Conservation (phyloP, 2,329 filamentous ascomycete genomes). For the Exophiala alcalophila region DNA sequence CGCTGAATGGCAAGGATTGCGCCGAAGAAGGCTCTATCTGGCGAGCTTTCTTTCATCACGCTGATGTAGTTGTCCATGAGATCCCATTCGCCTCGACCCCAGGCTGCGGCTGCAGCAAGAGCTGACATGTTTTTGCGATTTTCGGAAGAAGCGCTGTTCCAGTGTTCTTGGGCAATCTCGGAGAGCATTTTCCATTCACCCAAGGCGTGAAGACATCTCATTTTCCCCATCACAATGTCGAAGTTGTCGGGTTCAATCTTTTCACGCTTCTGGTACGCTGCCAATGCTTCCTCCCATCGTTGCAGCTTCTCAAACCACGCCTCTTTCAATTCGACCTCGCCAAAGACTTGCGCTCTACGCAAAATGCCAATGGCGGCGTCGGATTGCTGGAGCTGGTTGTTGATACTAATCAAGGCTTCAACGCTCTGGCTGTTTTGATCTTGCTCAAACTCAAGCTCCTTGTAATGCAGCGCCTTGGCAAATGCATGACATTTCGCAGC, state of each 20-base stretch:
- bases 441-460: constrained; percentile 95
- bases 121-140: constrained; percentile 89
- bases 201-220: constrained; percentile 94
- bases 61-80: constrained; percentile 96
- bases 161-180: constrained; percentile 83
- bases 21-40: constrained; percentile 95
- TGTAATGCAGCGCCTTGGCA: constrained; percentile 97
- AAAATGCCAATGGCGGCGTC: constrained; percentile 98
- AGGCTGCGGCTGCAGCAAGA: constrained; percentile 89
- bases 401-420: constrained; percentile 97
- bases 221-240: constrained; percentile 98
- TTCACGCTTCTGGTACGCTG: constrained; percentile 87
- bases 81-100: constrained; percentile 96
- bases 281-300: constrained; percentile 94
- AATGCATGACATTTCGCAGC: constrained; percentile 96
- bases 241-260: constrained; percentile 72
- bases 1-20: constrained; percentile 92
- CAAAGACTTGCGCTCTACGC: constrained; percentile 90
- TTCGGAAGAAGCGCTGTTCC: constrained; percentile 83
- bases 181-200: constrained; percentile 97
- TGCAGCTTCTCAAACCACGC: constrained; percentile 99
- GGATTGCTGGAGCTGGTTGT: constrained; percentile 97
- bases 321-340: constrained; percentile 92
- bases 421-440: constrained; percentile 95
- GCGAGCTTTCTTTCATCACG: constrained; percentile 90